These are phyloP conservation scores for Trichoderma arundinaceum DNA, from an alignment of 2,329 filamentous ascomycete species.

Conservation along the genomic window DNA sequence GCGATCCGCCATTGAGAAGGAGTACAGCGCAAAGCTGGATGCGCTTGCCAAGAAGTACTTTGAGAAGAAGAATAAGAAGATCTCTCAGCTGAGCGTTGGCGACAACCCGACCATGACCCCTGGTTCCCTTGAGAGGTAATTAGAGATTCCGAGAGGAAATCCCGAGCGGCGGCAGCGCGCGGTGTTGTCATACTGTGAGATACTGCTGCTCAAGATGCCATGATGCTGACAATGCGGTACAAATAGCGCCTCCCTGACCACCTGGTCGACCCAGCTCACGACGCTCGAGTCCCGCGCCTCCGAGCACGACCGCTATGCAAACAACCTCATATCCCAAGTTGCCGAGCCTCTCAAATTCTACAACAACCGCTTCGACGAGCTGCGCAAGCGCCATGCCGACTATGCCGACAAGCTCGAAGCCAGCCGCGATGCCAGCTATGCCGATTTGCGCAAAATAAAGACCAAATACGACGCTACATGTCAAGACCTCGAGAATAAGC, in stretches of 20 bases:
- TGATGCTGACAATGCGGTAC: slow-evolving; percentile 8
- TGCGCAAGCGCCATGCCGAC: slow-evolving; percentile 88
- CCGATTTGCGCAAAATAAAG: slow-evolving; percentile 87
- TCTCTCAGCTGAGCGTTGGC: slow-evolving; percentile 85
- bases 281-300: slow-evolving; percentile 86
- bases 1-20: slow-evolving; percentile 91
- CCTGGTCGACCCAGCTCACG: slow-evolving; percentile 92
- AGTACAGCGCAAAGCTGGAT: slow-evolving; percentile 88
- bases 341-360: slow-evolving; percentile 85
- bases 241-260: slow-evolving; percentile 85
- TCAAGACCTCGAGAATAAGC: slow-evolving; percentile 90
- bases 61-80: slow-evolving; percentile 94
- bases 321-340: slow-evolving; percentile 77
- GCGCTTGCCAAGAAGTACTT: slow-evolving; percentile 94
- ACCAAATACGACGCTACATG: slow-evolving; percentile 90
- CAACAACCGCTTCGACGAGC: slow-evolving; percentile 79
- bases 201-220: neutral
- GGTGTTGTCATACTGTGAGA: neutral
- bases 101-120: slow-evolving; percentile 93
- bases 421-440: slow-evolving; percentile 83
- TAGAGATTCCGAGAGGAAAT: neutral
- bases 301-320: slow-evolving; percentile 86
- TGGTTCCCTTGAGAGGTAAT: slow-evolving; percentile 85
- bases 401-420: slow-evolving; percentile 88
- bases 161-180: neutral